Evolutionary conservation across 2,329 filamentous ascomycete genomes (phyloP).

Genomic region (Alternaria brassicae): DNA sequence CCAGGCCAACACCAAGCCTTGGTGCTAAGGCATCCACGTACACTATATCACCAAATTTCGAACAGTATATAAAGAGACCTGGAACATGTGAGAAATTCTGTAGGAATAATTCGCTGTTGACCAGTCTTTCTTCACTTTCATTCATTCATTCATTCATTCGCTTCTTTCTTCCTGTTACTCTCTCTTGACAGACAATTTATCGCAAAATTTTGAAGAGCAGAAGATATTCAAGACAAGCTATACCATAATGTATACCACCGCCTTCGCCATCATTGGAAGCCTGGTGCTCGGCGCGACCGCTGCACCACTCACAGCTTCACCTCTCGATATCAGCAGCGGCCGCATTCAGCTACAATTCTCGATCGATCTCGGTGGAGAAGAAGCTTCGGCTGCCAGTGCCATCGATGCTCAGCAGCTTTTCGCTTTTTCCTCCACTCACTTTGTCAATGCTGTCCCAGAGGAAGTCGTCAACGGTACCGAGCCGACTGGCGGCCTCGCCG

Average conservation of each 20-base stretch:
- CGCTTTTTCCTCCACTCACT: slow-evolving; percentile 60
- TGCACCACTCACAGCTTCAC: slow-evolving; percentile 14
- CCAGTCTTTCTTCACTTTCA: slow-evolving; percentile 26
- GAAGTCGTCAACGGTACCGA: slow-evolving; percentile 60
- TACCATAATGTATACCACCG: slow-evolving; percentile 29
- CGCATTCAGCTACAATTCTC: slow-evolving; percentile 23
- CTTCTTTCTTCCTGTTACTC: slow-evolving; percentile 13
- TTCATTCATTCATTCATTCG: slow-evolving; percentile 23
- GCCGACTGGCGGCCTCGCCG: slow-evolving; percentile 53
- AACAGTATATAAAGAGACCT: slow-evolving; percentile 5
- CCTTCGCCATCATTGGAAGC: slow-evolving; percentile 16
- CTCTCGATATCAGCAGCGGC: slow-evolving; percentile 20
- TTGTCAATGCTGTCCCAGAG: slow-evolving; percentile 57
- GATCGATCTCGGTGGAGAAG: slow-evolving; percentile 26
- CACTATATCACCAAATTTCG: background rate
- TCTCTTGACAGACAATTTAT: slow-evolving; percentile 10
- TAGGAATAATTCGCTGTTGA: slow-evolving; percentile 34
- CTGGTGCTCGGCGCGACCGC: slow-evolving; percentile 21
- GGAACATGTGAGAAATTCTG: background rate
- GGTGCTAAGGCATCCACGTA: slow-evolving; percentile 20
- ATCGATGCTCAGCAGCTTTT: slow-evolving; percentile 30
- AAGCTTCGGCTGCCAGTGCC: slow-evolving; percentile 7
- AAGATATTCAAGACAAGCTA: background rate
- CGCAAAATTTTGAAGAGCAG: background rate
- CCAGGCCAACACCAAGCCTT: slow-evolving; percentile 30